These are phyloP conservation scores for Hyaloscypha bicolor DNA, from an alignment of 495 filamentous ascomycete species.

Conservation along the genomic window DNA sequence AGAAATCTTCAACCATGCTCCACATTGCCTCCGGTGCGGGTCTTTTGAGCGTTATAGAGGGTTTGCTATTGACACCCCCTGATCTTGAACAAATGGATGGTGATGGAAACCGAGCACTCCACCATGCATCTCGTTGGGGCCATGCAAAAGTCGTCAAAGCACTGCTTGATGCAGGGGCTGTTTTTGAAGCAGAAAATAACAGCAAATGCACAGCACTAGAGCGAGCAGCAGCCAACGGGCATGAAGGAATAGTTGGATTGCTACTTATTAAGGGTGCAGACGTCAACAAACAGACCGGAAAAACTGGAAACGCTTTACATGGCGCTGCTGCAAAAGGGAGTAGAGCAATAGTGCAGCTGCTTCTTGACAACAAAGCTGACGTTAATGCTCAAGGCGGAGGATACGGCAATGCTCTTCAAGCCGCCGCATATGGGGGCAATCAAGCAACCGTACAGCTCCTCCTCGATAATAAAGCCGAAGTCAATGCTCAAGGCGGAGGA, in stretches of 20 bases:
- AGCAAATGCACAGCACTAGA: constrained; percentile 25
- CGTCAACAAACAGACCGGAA: constrained; percentile 24
- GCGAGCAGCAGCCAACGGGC: constrained; percentile 25
- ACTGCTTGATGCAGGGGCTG: constrained; percentile 30
- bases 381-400: constrained; percentile 22
- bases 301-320: constrained; percentile 30
- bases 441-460: constrained; percentile 30
- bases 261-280: constrained; percentile 30
- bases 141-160: constrained; percentile 27
- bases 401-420: constrained; percentile 28
- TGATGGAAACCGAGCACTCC: constrained; percentile 23
- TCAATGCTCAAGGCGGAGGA: background rate
- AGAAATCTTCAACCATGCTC: constrained; percentile 22
- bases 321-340: constrained; percentile 23
- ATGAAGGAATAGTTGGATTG: constrained; percentile 25
- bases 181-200: constrained; percentile 25
- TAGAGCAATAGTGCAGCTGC: constrained; percentile 25
- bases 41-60: constrained; percentile 25
- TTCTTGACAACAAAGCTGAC: constrained; percentile 27
- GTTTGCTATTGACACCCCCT: constrained; percentile 17
- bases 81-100: constrained; percentile 20
- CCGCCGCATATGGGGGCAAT: constrained; percentile 20
- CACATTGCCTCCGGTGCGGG: constrained; percentile 21
- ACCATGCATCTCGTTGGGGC: constrained; percentile 26
- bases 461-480: constrained; percentile 11